phyloP scores from a whole-genome alignment of 192 early-diverging fungal genomes.

The Coemansia sp. region DNA sequence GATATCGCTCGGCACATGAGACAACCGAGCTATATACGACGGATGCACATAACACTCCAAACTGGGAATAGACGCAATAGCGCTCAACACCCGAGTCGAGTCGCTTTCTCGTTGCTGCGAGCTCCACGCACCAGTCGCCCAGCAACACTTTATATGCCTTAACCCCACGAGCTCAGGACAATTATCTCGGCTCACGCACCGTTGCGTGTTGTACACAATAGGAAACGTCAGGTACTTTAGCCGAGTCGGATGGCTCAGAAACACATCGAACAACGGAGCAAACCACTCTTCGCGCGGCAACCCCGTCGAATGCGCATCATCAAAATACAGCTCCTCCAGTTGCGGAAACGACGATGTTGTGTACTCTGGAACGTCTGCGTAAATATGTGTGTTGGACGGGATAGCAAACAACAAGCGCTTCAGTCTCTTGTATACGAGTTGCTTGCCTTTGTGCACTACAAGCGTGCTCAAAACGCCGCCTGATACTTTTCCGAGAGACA shows the following conservation, averaged over 20 bases:
- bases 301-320: slow-evolving; percentile 29
- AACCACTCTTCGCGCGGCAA: slow-evolving; percentile 49
- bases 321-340: slow-evolving; percentile 44
- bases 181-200: slow-evolving; percentile 25
- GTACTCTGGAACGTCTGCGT: not conserved
- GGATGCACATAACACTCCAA: slow-evolving; percentile 41
- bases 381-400: slow-evolving; percentile 23
- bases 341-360: slow-evolving; percentile 24
- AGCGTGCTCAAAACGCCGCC: slow-evolving; percentile 28
- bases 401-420: slow-evolving; percentile 36
- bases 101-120: slow-evolving; percentile 24
- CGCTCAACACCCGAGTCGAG: slow-evolving; percentile 40
- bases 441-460: not conserved
- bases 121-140: slow-evolving; percentile 43
- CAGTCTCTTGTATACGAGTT: slow-evolving; percentile 11
- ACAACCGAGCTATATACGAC: slow-evolving; percentile 41
- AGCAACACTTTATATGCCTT: slow-evolving; percentile 53
- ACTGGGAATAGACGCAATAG: slow-evolving; percentile 33
- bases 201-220: slow-evolving; percentile 50
- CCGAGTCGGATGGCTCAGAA: slow-evolving; percentile 22
- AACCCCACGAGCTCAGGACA: slow-evolving; percentile 37
- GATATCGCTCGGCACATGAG: slow-evolving; percentile 21
- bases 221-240: slow-evolving; percentile 44
- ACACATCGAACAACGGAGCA: slow-evolving; percentile 43
- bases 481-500: slow-evolving; percentile 29